A percentile compares a stretch with the other conserved stretches of the same genome.
phyloP scores from a whole-genome alignment of 371 early-diverging fungal genomes.

The Lichtheimia ornata region DNA sequence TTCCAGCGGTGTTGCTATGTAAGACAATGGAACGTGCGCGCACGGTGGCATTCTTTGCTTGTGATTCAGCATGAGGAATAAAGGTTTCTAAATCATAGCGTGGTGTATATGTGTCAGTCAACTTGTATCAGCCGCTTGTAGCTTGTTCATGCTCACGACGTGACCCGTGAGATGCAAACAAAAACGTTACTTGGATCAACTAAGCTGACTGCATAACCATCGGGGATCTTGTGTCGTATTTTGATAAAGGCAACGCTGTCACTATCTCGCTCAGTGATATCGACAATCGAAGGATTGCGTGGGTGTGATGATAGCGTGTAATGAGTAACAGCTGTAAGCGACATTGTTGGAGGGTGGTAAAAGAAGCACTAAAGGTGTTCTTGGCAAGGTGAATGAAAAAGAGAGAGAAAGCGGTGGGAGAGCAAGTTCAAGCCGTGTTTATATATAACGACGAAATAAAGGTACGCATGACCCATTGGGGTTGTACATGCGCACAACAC shows the following conservation, averaged over 20 bases:
- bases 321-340: conserved; percentile 25
- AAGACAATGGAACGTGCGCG: conserved; percentile 36
- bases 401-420: not conserved
- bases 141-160: not conserved
- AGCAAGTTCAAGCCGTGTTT: not conserved
- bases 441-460: not conserved
- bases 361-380: not conserved
- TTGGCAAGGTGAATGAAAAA: not conserved
- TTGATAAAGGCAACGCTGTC: conserved; percentile 40
- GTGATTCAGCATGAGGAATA: conserved; percentile 40
- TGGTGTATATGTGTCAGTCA: not conserved
- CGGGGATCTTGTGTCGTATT: conserved; percentile 41
- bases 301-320: conserved; percentile 38
- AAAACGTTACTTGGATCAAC: conserved; percentile 34
- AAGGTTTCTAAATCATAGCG: conserved; percentile 27
- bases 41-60: conserved; percentile 28
- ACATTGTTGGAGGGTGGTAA: not conserved
- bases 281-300: conserved; percentile 38
- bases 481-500: too few species aligned
- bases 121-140: not conserved
- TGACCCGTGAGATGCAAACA: not conserved
- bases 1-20: conserved; percentile 14
- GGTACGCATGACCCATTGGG: too few species aligned
- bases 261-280: conserved; percentile 38
- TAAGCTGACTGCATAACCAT: conserved; percentile 44